These are phyloP conservation scores for Aspergillus alliaceus DNA, from an alignment of 2,329 filamentous ascomycete genomes.

Conservation along the genomic window DNA sequence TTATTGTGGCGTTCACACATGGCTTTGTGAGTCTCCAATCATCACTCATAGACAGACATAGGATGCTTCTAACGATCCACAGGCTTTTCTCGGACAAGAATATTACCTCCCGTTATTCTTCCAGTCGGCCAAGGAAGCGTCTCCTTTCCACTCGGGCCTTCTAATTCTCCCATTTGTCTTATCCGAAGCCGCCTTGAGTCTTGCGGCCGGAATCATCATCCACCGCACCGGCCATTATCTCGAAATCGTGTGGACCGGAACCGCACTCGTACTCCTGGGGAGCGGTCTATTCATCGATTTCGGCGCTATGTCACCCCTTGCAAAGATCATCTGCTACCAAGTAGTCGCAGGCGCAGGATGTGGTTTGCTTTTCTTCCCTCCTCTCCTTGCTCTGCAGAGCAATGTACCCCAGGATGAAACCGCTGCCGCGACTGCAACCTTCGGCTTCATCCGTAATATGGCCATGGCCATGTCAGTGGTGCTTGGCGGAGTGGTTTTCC, in stretches of 20 bases:
- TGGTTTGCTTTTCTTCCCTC: slow-evolving; percentile 56
- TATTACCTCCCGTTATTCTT: slow-evolving; percentile 76
- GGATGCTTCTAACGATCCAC: slow-evolving; percentile 22
- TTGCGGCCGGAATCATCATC: slow-evolving; percentile 50
- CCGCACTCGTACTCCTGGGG: slow-evolving; percentile 45
- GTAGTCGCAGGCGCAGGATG: slow-evolving; percentile 53
- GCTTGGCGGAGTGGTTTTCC: slow-evolving; percentile 75
- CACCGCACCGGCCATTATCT: slow-evolving; percentile 52
- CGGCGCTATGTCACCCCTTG: slow-evolving; percentile 35
- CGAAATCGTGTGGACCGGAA: slow-evolving; percentile 48
- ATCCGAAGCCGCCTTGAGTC: slow-evolving; percentile 45
- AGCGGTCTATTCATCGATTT: slow-evolving; percentile 50
- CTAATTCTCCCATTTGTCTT: slow-evolving; percentile 63
- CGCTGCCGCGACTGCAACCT: slow-evolving; percentile 53
- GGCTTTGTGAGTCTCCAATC: slow-evolving; percentile 36
- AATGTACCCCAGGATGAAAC: slow-evolving; percentile 50
- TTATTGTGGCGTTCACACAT: slow-evolving; percentile 52
- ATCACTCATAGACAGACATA: background rate
- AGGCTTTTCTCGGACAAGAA: slow-evolving; percentile 64
- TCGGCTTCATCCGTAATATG: slow-evolving; percentile 63
- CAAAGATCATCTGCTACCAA: slow-evolving; percentile 49
- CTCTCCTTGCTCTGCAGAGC: slow-evolving; percentile 58
- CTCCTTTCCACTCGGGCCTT: slow-evolving; percentile 58
- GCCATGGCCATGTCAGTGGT: slow-evolving; percentile 69
- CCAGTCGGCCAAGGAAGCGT: slow-evolving; percentile 64